Evolutionary conservation across 108 stramenopile species (phyloP), one percentile per base, ranked within the genome.

Genomic region (Skeletonema marinoi): DNA sequence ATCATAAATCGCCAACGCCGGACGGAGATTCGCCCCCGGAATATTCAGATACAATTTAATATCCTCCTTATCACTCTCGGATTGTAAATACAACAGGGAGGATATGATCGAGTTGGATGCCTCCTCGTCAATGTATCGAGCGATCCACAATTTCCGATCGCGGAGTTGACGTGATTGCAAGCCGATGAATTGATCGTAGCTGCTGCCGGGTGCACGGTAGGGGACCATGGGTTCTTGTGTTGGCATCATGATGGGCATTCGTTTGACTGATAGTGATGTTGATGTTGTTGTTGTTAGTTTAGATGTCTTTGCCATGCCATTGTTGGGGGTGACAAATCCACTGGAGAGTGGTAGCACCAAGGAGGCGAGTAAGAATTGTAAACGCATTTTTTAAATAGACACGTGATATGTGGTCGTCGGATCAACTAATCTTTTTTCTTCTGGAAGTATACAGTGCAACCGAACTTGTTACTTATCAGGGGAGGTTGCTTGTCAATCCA

Each of bases 41-140:
- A 92, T 85, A 70, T 97, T 97, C 69, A 97, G 89, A 74, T 96
- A 98, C 14, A 98, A 77, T 65, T 84, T 78, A 56, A 98, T 96
- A 19, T 82, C 77, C 60, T 86, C 81, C 16, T 63, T 79, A 38
- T 84, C 68, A 78, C 77, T 73, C 66, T 96, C 86, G 44, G 89
- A 81, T 30, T 92, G 83, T 63, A 97, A 84, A 64, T 83, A 96
- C 21, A 96, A 83, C 21, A 97, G 78, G 38, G 87, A 90, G 41
- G 92, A 86, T 65, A 96, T 97, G 71, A 97, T 88, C 75, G 88
- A 84, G 71, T 98, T 98, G 66, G 96, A 93, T 25, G 87, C 85
- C 63, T 96, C 86, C 29, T 96, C 94, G 75, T 97, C 96, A 70
- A 98, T 96, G 79, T 88, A 98, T 44, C 88, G 84, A 25, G 78